These are phyloP conservation scores for Chalciporus sp. DNA, from an alignment of 1,284 basidiomycete genomes.

Conservation along the genomic window DNA sequence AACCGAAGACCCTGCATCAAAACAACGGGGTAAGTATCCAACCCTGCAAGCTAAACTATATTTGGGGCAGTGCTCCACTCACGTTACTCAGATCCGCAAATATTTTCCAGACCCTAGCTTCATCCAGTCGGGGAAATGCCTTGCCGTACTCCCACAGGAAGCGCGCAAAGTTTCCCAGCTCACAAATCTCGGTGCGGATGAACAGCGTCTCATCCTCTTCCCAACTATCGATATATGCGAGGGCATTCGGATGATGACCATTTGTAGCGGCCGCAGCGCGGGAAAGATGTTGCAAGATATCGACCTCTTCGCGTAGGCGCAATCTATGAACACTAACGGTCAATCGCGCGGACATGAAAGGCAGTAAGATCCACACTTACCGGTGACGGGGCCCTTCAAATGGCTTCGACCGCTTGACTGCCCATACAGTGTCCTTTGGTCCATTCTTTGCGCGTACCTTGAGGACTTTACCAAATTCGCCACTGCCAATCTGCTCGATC, in stretches of 20 bases:
- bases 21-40: constrained; percentile 18
- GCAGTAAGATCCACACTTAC: constrained; percentile 41
- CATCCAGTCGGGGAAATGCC: constrained; percentile 83
- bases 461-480: constrained; percentile 94
- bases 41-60: constrained; percentile 7
- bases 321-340: constrained; percentile 49
- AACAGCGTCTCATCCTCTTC: constrained; percentile 90
- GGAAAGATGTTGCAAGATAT: constrained; percentile 85
- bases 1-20: constrained; percentile 77
- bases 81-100: constrained; percentile 88
- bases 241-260: constrained; percentile 72
- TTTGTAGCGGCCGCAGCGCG: constrained; percentile 38
- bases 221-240: constrained; percentile 96
- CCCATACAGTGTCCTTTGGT: constrained; percentile 61
- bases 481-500: constrained; percentile 84
- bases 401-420: constrained; percentile 93
- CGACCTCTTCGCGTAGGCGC: constrained; percentile 93
- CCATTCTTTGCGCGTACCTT: constrained; percentile 79
- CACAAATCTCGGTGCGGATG: constrained; percentile 96
- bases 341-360: constrained; percentile 14
- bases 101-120: constrained; percentile 97
- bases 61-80: constrained; percentile 40
- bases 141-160: constrained; percentile 95
- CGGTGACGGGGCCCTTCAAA: constrained; percentile 92
- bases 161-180: constrained; percentile 86